These are phyloP conservation scores for Penicillium manginii DNA, from an alignment of 495 filamentous ascomycete species.

Conservation along the genomic window DNA sequence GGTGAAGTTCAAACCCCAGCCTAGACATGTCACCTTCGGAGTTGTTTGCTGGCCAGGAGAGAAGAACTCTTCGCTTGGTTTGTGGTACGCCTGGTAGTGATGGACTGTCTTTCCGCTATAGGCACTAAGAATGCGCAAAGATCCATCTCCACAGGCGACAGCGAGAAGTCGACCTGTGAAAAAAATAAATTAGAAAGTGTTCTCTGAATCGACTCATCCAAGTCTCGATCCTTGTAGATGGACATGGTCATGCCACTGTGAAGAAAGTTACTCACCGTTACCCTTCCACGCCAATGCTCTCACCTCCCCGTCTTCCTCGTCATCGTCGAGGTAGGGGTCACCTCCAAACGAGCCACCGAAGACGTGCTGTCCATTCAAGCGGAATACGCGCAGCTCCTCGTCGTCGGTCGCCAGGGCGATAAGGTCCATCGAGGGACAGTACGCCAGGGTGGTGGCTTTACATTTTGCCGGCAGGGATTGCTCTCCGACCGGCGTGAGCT, in stretches of 20 bases:
- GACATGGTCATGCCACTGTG: background rate
- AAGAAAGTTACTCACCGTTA: slow-evolving; percentile 60
- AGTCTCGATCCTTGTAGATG: background rate
- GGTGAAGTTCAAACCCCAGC: slow-evolving; percentile 73
- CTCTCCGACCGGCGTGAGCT: slow-evolving; percentile 54
- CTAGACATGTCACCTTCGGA: slow-evolving; percentile 63
- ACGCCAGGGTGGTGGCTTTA: slow-evolving; percentile 61
- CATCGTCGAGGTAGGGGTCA: slow-evolving; percentile 52
- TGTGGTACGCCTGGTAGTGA: slow-evolving; percentile 52
- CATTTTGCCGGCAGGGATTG: slow-evolving; percentile 59
- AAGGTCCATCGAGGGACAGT: slow-evolving; percentile 84
- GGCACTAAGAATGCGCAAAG: slow-evolving; percentile 70
- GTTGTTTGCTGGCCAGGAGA: slow-evolving; percentile 28
- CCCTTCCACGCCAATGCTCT: slow-evolving; percentile 72
- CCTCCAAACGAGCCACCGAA: slow-evolving; percentile 59
- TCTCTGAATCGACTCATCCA: background rate
- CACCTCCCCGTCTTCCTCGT: slow-evolving; percentile 56
- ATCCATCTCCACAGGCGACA: slow-evolving; percentile 75
- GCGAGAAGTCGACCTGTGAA: slow-evolving; percentile 68
- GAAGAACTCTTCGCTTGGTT: slow-evolving; percentile 34
- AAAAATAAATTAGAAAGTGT: background rate
- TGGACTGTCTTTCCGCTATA: slow-evolving; percentile 80
- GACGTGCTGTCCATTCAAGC: slow-evolving; percentile 70
- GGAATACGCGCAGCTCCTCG: slow-evolving; percentile 63
- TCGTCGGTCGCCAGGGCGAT: slow-evolving; percentile 70